Evolutionary conservation across 129 eudicot genomes (phyloP).

Genomic region (Lactuca saligna): DNA sequence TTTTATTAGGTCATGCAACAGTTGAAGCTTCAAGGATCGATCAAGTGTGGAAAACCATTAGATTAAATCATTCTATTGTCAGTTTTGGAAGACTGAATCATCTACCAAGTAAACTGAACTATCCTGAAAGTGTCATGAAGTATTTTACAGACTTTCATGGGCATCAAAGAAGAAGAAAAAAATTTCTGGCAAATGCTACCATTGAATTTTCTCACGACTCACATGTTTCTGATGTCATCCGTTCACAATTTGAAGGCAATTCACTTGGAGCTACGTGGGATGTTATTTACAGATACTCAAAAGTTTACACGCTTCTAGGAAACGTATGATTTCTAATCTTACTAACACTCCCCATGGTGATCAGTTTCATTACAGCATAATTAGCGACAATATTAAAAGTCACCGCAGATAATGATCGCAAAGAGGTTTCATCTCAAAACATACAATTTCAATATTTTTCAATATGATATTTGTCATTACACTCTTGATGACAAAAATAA

Average conservation of each 20-base stretch:
- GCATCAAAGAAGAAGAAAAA: neutral
- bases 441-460: too few relatives aligned
- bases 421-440: too few relatives aligned
- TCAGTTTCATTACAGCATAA: too few relatives aligned
- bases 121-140: neutral
- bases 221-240: neutral
- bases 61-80: neutral
- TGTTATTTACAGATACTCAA: slow-evolving; percentile 28
- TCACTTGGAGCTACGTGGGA: slow-evolving; percentile 16
- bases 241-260: neutral
- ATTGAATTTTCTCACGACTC: neutral
- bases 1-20: neutral
- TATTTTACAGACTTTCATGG: neutral
- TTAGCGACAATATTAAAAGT: too few relatives aligned
- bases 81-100: neutral
- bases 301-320: slow-evolving; percentile 32
- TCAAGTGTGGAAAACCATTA: slow-evolving; percentile 6
- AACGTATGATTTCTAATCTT: slow-evolving; percentile 23
- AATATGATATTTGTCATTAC: too few relatives aligned
- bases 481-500: too few relatives aligned
- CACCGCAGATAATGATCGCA: too few relatives aligned
- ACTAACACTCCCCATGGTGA: too few relatives aligned
- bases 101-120: neutral
- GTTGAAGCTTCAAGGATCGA: slow-evolving; percentile 16
- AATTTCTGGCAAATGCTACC: neutral